Percentiles rank a stretch among this genome's conserved stretches.
Conservation (phyloP, 2,329 filamentous ascomycete species). For the Chalaropsis thielavioides region DNA sequence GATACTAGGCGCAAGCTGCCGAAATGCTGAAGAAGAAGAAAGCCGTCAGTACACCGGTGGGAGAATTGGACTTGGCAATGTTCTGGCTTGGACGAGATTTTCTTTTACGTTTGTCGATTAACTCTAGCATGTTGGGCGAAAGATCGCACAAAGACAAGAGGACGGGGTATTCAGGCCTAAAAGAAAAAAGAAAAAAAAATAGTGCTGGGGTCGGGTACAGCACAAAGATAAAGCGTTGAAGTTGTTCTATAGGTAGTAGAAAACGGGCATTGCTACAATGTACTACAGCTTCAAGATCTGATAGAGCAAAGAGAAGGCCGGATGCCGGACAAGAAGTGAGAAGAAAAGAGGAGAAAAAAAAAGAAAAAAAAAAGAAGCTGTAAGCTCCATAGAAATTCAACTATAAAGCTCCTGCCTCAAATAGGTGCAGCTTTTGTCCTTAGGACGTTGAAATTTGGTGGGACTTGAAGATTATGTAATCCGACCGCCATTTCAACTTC, state of each 20-base stretch:
- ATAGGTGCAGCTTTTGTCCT: background rate
- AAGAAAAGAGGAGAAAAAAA: background rate
- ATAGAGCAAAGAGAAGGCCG: background rate
- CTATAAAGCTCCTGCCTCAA: background rate
- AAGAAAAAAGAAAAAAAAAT: background rate
- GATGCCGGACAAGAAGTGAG: background rate
- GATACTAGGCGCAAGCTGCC: constrained; percentile 28
- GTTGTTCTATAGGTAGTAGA: background rate
- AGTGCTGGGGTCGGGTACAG: background rate
- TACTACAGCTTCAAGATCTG: background rate
- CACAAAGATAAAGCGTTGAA: background rate
- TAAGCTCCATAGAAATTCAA: background rate
- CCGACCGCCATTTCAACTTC: background rate
- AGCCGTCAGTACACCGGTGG: background rate
- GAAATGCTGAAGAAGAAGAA: constrained; percentile 28
- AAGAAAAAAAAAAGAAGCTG: background rate
- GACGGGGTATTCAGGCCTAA: background rate
- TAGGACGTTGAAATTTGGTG: background rate
- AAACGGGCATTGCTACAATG: background rate
- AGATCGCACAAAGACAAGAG: background rate
- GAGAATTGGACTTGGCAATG: background rate
- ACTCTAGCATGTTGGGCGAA: constrained; percentile 12
- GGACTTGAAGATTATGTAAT: constrained; percentile 2
- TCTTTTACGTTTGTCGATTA: constrained; percentile 14
- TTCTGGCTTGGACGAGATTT: constrained; percentile 8